Conservation (phyloP, 495 filamentous ascomycete species). For the Halenospora varia region DNA sequence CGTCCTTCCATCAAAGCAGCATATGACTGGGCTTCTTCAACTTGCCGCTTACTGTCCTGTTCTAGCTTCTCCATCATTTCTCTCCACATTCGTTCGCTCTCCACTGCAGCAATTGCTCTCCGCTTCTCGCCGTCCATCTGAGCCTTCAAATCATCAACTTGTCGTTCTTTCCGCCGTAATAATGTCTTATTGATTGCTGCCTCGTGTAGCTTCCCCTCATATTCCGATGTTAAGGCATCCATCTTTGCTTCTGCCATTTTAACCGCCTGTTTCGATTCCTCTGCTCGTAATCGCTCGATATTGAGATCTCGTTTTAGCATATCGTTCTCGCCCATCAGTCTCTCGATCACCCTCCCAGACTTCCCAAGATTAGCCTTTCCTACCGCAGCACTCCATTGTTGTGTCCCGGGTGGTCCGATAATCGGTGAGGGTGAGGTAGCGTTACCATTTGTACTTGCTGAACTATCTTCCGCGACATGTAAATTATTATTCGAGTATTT, state of each 20-base stretch:
- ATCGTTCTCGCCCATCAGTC: conserved; percentile 84
- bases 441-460: conserved; percentile 14
- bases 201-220: conserved; percentile 67
- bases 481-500: background rate
- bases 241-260: conserved; percentile 72
- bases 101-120: conserved; percentile 50
- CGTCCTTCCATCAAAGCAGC: conserved; percentile 52
- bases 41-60: conserved; percentile 54
- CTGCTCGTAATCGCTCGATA: conserved; percentile 64
- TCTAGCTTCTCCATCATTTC: conserved; percentile 59
- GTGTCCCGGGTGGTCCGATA: conserved; percentile 18
- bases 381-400: conserved; percentile 67
- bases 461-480: background rate
- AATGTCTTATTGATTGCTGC: conserved; percentile 65
- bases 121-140: conserved; percentile 64
- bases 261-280: conserved; percentile 68
- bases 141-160: conserved; percentile 67
- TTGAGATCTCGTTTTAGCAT: conserved; percentile 75
- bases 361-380: conserved; percentile 81
- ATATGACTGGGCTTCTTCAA: conserved; percentile 57
- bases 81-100: conserved; percentile 59
- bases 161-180: conserved; percentile 72
- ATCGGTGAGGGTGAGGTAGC: conserved; percentile 16
- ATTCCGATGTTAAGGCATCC: conserved; percentile 59
- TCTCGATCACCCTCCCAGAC: conserved; percentile 89